Evolutionary conservation across 169 alveolate species (phyloP), one percentile per base, ranked within the genome.

Genomic region (Cryptosporidium parvum): DNA sequence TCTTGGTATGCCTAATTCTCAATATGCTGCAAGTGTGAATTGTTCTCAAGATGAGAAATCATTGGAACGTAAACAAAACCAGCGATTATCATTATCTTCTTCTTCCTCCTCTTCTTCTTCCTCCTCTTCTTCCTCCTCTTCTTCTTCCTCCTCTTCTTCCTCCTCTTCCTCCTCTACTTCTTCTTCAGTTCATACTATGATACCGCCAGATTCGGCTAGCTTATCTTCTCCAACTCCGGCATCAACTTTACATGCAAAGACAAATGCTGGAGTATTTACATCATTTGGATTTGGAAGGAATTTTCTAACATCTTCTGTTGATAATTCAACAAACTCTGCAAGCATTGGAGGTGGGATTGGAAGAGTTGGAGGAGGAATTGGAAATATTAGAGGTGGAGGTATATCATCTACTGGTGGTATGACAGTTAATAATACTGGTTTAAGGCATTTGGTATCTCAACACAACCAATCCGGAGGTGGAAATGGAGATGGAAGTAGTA

Each of bases 1-100:
- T 42, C 70, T 73, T 33, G 86, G 86, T 10, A 73, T 73, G 86
- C 86, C 86, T 26, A 73, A 73, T 21, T 73, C 86, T 3, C 86
- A 73, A 37, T 73, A 73, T 42, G 86, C 86, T 73, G 86, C 10
- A 10, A 73, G 23, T 29, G n/a, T 33, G 7, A 23, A 5, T 9
- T 56, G 35, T n/a, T 21, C 37, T 10, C 67, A 56, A n/a, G 23
- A n/a, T 21, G 67, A 56, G 37, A 56, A 26, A 9, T n/a, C 37
- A 16, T 10, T 56, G 67, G 67, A 21, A 9, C 12, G 18, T 26
- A 56, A 26, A 3, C 67, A 56, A 16, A 9, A 21, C 5, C 67
- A 23, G 14, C 18, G 67, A 56, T 26, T 5, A 14, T 12, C 12
- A 14, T 48, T 12, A 1, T 42, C 48, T 42, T 42, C 48, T 42